Conservation (phyloP, 352 stramenopile genomes). For the Globisporangium abappressorium region DNA sequence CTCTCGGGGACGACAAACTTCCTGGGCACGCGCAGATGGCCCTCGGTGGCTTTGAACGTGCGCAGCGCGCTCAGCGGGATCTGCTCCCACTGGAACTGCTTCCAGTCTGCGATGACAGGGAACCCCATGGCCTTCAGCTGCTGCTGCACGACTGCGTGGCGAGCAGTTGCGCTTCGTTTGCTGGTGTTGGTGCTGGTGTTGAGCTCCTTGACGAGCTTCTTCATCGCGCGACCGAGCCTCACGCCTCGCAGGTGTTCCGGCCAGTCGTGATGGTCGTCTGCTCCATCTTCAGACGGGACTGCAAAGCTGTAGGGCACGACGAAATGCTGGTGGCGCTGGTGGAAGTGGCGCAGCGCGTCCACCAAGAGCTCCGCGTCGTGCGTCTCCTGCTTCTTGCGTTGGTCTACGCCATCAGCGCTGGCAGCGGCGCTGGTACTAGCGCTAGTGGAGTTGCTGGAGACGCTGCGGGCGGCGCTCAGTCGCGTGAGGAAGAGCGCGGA, state of each 20-base stretch:
- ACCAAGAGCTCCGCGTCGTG: background rate
- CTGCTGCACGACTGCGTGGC: conserved; percentile 3
- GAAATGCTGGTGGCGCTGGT: conserved; percentile 40
- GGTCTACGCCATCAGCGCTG: too few species aligned
- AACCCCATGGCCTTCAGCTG: conserved; percentile 34
- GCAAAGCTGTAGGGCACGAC: conserved; percentile 40
- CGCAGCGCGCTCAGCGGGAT: conserved; percentile 1
- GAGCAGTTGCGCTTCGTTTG: background rate
- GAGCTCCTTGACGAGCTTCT: conserved; percentile 21
- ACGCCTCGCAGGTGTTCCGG: conserved; percentile 34
- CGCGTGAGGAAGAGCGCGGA: background rate
- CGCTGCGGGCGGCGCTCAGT: background rate
- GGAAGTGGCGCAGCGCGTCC: conserved; percentile 33
- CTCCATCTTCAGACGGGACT: conserved; percentile 16
- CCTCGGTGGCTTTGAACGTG: conserved; percentile 4
- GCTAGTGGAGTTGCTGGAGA: background rate
- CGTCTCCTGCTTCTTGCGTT: background rate
- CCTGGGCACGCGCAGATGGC: conserved; percentile 11
- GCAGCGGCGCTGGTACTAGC: background rate
- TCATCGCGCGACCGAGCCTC: conserved; percentile 34
- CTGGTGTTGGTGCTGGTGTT: background rate
- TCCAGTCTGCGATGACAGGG: conserved; percentile 34
- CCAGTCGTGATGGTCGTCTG: conserved; percentile 19
- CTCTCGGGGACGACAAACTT: conserved; percentile 17
- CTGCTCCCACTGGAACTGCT: conserved; percentile 29